A percentile compares a stretch with the other conserved stretches of the same genome.
These are phyloP conservation scores for Helotiales sp. DNA, from an alignment of 2,329 filamentous ascomycete species.

Conservation along the genomic window DNA sequence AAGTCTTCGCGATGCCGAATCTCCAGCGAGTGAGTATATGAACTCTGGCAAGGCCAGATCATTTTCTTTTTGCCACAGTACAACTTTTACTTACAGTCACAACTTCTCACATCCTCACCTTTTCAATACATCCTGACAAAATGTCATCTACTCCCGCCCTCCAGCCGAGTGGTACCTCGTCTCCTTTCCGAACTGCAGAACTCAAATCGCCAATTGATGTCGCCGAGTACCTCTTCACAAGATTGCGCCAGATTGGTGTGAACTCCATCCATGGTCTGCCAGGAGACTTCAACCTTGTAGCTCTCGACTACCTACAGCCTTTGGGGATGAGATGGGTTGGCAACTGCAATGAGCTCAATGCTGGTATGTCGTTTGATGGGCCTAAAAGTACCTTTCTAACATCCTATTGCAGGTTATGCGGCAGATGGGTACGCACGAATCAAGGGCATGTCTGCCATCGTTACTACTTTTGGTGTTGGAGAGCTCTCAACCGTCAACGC, in stretches of 20 bases:
- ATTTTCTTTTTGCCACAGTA: not conserved
- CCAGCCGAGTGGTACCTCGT: not conserved
- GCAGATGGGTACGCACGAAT: constrained; percentile 79
- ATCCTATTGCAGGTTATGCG: constrained; percentile 59
- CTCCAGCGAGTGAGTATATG: not conserved
- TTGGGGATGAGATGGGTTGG: constrained; percentile 63
- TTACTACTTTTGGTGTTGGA: constrained; percentile 77
- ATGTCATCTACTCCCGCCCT: constrained; percentile 24
- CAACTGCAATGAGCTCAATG: constrained; percentile 73
- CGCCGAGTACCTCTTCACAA: constrained; percentile 66
- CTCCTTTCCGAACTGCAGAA: constrained; percentile 41
- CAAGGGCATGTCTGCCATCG: constrained; percentile 66
- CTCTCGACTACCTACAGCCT: constrained; percentile 64
- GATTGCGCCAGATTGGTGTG: constrained; percentile 64
- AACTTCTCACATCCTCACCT: not conserved
- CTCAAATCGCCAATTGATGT: constrained; percentile 50
- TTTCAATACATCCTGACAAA: constrained; percentile 37
- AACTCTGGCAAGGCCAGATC: not conserved
- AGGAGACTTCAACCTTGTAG: constrained; percentile 71
- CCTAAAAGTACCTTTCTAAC: not conserved
- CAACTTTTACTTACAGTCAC: not conserved
- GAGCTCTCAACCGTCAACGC: constrained; percentile 75
- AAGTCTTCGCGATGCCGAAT: not conserved
- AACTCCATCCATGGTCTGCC: constrained; percentile 68
- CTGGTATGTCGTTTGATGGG: constrained; percentile 46